Conservation (phyloP, 371 early-diverging fungal species). For the Coemansia sp. region DNA sequence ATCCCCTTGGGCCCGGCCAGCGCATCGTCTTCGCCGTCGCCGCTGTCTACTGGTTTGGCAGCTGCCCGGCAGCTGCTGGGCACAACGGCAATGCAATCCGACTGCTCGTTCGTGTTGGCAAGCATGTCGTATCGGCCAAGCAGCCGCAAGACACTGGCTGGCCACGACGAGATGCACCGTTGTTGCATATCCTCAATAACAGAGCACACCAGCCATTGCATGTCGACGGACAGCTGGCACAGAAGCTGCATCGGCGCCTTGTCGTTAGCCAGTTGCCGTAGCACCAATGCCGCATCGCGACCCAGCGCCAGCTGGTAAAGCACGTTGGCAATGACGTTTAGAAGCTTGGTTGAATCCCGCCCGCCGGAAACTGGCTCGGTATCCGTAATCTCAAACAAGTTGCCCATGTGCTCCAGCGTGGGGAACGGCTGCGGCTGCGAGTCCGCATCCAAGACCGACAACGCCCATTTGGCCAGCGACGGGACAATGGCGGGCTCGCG, state of each 20-base stretch:
- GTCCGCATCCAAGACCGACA: neutral
- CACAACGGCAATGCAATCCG: neutral
- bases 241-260: slow-evolving; percentile 8
- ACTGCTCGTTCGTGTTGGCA: slow-evolving; percentile 8
- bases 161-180: slow-evolving; percentile 16
- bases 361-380: slow-evolving; percentile 23
- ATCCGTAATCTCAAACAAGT: slow-evolving; percentile 29
- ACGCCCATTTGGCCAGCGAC: slow-evolving; percentile 24
- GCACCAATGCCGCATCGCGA: slow-evolving; percentile 4
- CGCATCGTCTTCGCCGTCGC: neutral
- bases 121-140: slow-evolving; percentile 37
- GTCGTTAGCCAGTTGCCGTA: slow-evolving; percentile 18
- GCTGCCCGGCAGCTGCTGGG: neutral
- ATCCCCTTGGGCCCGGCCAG: slow-evolving; percentile 4
- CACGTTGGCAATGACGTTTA: slow-evolving; percentile 7
- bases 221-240: slow-evolving; percentile 19
- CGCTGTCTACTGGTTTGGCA: neutral
- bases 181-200: slow-evolving; percentile 8
- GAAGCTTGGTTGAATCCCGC: slow-evolving; percentile 9
- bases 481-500: slow-evolving; percentile 13
- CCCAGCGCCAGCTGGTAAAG: slow-evolving; percentile 18
- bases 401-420: slow-evolving; percentile 9
- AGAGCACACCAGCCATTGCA: slow-evolving; percentile 28
- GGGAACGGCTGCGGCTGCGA: slow-evolving; percentile 16
- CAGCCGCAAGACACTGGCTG: slow-evolving; percentile 19